phyloP scores from a whole-genome alignment of 164 flowering plant genomes.

The Vitis labrusca region DNA sequence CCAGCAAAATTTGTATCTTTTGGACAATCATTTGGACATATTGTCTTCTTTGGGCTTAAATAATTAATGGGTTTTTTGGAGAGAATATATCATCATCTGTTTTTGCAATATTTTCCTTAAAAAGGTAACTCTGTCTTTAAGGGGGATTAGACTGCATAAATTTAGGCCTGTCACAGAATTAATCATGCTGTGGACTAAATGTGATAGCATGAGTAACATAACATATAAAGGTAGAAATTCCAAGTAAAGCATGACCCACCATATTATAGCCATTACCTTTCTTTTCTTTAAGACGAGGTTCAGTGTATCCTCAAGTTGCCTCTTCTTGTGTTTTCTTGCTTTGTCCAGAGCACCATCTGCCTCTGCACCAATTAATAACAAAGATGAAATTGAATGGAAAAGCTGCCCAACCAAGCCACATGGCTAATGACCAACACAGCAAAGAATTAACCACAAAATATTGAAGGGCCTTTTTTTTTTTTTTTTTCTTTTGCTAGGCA shows the following conservation, averaged over 20 bases:
- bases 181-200: neutral
- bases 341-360: conserved; percentile 99
- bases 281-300: conserved; percentile 91
- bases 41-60: too few species aligned
- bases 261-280: conserved; percentile 52
- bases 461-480: too few species aligned
- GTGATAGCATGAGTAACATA: neutral
- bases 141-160: neutral
- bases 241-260: neutral
- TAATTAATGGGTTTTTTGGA: too few species aligned
- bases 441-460: too few species aligned
- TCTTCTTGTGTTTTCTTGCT: conserved; percentile 97
- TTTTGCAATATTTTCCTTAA: too few species aligned
- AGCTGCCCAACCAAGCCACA: neutral
- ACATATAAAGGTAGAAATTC: neutral
- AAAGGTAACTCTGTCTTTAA: neutral
- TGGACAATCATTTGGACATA: too few species aligned
- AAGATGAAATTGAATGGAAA: neutral
- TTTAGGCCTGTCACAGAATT: neutral
- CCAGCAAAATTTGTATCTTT: too few species aligned
- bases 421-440: too few species aligned
- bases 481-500: too few species aligned
- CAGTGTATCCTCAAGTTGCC: conserved; percentile 95
- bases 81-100: too few species aligned
- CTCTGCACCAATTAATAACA: conserved; percentile 50